A percentile compares a stretch with the other conserved stretches of the same genome.
These are phyloP conservation scores for Hypoxylon trugodes DNA, from an alignment of 495 filamentous ascomycete species.

Conservation along the genomic window DNA sequence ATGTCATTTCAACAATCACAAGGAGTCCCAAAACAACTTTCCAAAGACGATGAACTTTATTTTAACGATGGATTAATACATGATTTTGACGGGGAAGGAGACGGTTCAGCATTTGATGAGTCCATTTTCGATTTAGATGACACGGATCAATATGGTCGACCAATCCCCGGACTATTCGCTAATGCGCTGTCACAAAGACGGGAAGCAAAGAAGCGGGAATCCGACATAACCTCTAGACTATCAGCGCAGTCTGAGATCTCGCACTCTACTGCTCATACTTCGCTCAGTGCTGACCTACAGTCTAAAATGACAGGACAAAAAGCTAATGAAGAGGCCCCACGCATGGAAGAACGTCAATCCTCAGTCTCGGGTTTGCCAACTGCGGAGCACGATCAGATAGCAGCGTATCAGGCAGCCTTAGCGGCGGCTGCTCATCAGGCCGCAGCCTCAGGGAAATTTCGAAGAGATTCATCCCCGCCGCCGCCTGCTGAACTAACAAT, in stretches of 20 bases:
- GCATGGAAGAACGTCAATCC: constrained; percentile 32
- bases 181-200: constrained; percentile 50
- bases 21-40: constrained; percentile 30
- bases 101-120: constrained; percentile 73
- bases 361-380: constrained; percentile 24
- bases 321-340: background rate
- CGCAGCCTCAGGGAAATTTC: constrained; percentile 73
- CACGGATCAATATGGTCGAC: constrained; percentile 63
- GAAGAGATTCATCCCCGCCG: constrained; percentile 64
- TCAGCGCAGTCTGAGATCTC: constrained; percentile 52
- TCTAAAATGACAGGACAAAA: constrained; percentile 12
- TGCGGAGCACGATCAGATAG: constrained; percentile 64
- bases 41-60: constrained; percentile 77
- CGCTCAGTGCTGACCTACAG: constrained; percentile 44
- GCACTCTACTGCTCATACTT: constrained; percentile 50
- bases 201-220: constrained; percentile 47
- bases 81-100: constrained; percentile 59
- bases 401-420: constrained; percentile 81
- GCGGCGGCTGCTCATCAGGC: constrained; percentile 79
- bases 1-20: constrained; percentile 12
- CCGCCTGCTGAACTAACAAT: constrained; percentile 57
- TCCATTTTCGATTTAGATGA: constrained; percentile 78
- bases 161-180: constrained; percentile 58
- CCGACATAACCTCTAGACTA: constrained; percentile 48
- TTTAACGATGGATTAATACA: constrained; percentile 77